Evolutionary conservation across 805 yeast species (phyloP).

Genomic region (Limtongozyma cylindracea): DNA sequence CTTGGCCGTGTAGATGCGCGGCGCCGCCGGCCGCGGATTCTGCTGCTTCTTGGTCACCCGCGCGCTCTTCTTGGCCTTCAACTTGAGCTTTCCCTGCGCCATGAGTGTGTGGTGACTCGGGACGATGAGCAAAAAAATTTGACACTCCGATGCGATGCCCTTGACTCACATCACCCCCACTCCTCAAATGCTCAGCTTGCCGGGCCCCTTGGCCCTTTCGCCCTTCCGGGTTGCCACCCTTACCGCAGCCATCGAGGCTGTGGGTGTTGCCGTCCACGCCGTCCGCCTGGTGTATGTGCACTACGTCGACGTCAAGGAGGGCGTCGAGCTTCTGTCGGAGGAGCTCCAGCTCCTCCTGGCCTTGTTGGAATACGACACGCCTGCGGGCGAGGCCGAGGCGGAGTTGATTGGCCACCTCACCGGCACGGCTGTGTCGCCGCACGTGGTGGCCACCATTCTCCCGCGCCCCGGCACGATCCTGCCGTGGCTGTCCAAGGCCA

Average conservation of each 20-base stretch:
- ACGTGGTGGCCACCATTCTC: constrained; percentile 53
- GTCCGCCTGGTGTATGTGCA: constrained; percentile 62
- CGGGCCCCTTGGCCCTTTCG: constrained; percentile 85
- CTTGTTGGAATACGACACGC: constrained; percentile 52
- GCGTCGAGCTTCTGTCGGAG: constrained; percentile 13
- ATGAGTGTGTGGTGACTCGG: too few relatives aligned
- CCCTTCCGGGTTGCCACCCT: constrained; percentile 59
- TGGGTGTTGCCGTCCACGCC: constrained; percentile 32
- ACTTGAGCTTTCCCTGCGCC: constrained; percentile 57
- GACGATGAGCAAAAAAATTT: too few relatives aligned
- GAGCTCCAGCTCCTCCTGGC: constrained; percentile 23
- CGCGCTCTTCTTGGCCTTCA: constrained; percentile 20
- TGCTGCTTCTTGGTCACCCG: constrained; percentile 39
- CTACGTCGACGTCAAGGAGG: constrained; percentile 36
- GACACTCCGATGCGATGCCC: too few relatives aligned
- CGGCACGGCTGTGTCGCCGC: too few relatives aligned
- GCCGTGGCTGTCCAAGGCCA: constrained; percentile 98
- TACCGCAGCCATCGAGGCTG: constrained; percentile 44
- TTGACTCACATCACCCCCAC: too few relatives aligned
- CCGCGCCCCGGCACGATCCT: constrained; percentile 95
- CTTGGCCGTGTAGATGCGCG: constrained; percentile 42
- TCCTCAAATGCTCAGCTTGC: constrained; percentile 27
- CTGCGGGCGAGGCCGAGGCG: too few relatives aligned
- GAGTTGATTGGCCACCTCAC: too few relatives aligned
- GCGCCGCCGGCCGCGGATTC: constrained; percentile 47